These are phyloP conservation scores for Ceratobasidium sp. DNA, from an alignment of 1,284 basidiomycete species.

Conservation along the genomic window DNA sequence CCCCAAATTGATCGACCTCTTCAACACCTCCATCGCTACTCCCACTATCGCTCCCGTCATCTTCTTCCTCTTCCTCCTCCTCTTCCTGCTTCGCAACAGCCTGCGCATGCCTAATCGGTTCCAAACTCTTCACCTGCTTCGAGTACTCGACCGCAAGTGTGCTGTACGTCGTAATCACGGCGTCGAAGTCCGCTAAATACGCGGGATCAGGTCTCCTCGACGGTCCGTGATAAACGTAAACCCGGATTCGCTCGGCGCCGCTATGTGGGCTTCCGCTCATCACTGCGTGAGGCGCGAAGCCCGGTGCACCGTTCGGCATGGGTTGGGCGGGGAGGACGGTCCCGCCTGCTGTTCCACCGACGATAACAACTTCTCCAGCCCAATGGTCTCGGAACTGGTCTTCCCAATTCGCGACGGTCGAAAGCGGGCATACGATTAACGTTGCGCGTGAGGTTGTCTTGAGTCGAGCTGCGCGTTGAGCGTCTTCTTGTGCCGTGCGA, in stretches of 20 bases:
- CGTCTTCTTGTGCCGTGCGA: constrained; percentile 76
- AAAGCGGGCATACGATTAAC: constrained; percentile 96
- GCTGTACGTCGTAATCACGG: constrained; percentile 97
- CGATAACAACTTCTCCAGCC: constrained; percentile 84
- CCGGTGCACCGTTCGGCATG: constrained; percentile 46
- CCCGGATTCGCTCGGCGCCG: constrained; percentile 56
- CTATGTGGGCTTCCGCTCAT: constrained; percentile 35
- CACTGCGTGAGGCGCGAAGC: constrained; percentile 28
- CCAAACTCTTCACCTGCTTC: constrained; percentile 81
- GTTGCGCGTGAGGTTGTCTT: constrained; percentile 89
- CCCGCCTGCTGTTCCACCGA: constrained; percentile 74
- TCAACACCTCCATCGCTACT: constrained; percentile 63
- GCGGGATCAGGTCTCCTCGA: constrained; percentile 86
- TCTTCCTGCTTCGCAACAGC: constrained; percentile 51
- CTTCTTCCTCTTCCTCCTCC: constrained; percentile 60
- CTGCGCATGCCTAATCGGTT: constrained; percentile 54
- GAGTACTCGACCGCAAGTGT: constrained; percentile 96
- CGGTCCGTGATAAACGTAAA: constrained; percentile 98
- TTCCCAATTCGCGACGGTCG: constrained; percentile 98
- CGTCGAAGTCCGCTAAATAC: constrained; percentile 93
- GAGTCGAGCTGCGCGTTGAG: constrained; percentile 77
- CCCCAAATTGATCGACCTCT: constrained; percentile 78
- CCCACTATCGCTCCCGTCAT: constrained; percentile 75
- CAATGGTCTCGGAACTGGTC: constrained; percentile 98
- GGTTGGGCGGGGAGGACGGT: constrained; percentile 54